These are phyloP conservation scores for Talaromyces verruculosus DNA, from an alignment of 2,329 filamentous ascomycete genomes.

Conservation along the genomic window DNA sequence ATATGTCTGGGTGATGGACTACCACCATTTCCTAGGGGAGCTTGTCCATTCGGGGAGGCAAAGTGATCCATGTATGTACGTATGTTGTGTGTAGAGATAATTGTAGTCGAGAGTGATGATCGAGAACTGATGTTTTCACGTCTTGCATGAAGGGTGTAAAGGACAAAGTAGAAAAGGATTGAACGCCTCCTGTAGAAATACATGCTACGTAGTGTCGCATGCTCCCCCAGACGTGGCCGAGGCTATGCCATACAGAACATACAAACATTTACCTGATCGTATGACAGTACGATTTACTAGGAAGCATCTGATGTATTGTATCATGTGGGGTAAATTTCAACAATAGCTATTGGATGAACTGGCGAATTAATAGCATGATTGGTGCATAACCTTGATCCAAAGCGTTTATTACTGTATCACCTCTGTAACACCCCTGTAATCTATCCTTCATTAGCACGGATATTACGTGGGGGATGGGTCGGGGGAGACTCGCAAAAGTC, in stretches of 20 bases:
- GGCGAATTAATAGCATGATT: not conserved
- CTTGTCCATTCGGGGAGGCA: constrained; percentile 15
- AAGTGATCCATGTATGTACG: constrained; percentile 19
- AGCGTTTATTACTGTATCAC: not conserved
- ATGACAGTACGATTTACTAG: not conserved
- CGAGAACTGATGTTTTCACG: not conserved
- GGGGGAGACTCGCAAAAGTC: not conserved
- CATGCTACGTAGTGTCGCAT: constrained; percentile 3
- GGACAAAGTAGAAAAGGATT: not conserved
- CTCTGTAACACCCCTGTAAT: not conserved
- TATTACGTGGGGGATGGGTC: not conserved
- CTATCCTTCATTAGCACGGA: not conserved
- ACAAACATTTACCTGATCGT: constrained; percentile 6
- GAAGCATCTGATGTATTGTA: not conserved
- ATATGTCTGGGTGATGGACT: constrained; percentile 16
- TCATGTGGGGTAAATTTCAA: not conserved
- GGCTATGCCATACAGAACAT: constrained; percentile 3
- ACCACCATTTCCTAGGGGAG: constrained; percentile 14
- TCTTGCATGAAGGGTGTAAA: not conserved
- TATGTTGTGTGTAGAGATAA: not conserved
- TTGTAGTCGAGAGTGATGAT: not conserved
- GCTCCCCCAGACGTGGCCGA: constrained; percentile 10
- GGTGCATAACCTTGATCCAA: not conserved
- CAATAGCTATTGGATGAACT: not conserved
- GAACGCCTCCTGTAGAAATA: not conserved